phyloP scores from a whole-genome alignment of 2,329 filamentous ascomycete species.

The Calonectria honghensis region DNA sequence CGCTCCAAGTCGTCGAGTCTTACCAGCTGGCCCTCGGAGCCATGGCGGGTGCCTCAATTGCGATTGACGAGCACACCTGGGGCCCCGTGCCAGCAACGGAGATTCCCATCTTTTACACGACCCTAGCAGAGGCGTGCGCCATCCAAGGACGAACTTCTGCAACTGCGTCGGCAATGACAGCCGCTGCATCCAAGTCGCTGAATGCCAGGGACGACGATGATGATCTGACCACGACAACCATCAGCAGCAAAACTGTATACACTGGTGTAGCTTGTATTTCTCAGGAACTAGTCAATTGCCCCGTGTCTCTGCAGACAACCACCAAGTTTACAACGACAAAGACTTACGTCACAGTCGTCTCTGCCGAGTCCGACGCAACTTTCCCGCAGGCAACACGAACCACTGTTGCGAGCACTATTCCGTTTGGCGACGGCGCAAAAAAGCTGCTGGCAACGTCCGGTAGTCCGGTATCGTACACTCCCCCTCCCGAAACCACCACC shows the following conservation, averaged over 20 bases:
- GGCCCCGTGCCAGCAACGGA: conserved; percentile 68
- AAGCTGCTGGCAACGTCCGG: conserved; percentile 58
- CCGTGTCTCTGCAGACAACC: conserved; percentile 68
- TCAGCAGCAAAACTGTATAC: conserved; percentile 63
- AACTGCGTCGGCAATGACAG: conserved; percentile 50
- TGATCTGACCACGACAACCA: conserved; percentile 62
- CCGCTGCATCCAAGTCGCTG: conserved; percentile 40
- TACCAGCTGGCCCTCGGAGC: conserved; percentile 73
- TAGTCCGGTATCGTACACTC: conserved; percentile 65
- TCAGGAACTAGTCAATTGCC: conserved; percentile 68
- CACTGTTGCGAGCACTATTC: conserved; percentile 58
- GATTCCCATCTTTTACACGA: conserved; percentile 72
- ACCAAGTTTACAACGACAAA: conserved; percentile 61
- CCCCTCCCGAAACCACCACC: conserved; percentile 53
- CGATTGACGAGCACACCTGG: conserved; percentile 66
- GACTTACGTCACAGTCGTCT: conserved; percentile 64
- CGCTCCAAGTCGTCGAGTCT: conserved; percentile 67
- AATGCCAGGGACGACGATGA: conserved; percentile 32
- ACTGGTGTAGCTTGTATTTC: conserved; percentile 67
- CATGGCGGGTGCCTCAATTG: conserved; percentile 71
- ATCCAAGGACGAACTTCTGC: conserved; percentile 37
- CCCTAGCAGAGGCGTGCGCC: conserved; percentile 66
- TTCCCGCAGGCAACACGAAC: conserved; percentile 62
- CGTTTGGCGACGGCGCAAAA: conserved; percentile 65
- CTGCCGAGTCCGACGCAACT: conserved; percentile 56